A percentile compares a stretch with the other conserved stretches of the same genome.
Evolutionary conservation across 768 basidiomycete genomes (phyloP).

Genomic region (Strobilomyces confusus): DNA sequence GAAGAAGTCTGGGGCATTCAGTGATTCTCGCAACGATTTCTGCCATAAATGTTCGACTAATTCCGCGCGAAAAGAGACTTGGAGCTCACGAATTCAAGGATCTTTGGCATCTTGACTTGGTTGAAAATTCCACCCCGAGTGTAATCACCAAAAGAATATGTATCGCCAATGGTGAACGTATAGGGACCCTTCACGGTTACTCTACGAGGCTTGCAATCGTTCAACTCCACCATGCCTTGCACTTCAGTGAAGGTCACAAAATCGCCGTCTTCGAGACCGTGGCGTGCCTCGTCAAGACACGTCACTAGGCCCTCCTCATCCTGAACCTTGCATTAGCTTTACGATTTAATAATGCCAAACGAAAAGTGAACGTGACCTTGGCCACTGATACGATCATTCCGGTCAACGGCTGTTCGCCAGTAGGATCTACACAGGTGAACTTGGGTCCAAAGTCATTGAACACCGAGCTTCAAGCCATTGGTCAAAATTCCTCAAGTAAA

Average conservation of each 20-base stretch:
- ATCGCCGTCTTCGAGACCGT: slow-evolving; percentile 98
- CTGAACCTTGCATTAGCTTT: slow-evolving; percentile 35
- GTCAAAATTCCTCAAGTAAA: background rate
- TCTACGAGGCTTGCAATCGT: slow-evolving; percentile 88
- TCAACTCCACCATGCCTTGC: slow-evolving; percentile 90
- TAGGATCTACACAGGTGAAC: slow-evolving; percentile 95
- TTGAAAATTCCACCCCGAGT: slow-evolving; percentile 90
- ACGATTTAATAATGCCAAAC: background rate
- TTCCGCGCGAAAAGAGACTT: background rate
- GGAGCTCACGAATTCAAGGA: slow-evolving; percentile 81
- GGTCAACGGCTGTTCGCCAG: slow-evolving; percentile 88
- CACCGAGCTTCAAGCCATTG: slow-evolving; percentile 54
- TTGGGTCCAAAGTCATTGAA: slow-evolving; percentile 97
- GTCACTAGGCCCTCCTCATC: slow-evolving; percentile 90
- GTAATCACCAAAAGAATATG: slow-evolving; percentile 71
- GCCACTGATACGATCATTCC: slow-evolving; percentile 97
- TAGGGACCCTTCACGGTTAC: slow-evolving; percentile 94
- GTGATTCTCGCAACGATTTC: slow-evolving; percentile 91
- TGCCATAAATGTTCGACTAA: slow-evolving; percentile 30
- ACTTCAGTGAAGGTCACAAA: slow-evolving; percentile 96
- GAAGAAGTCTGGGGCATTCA: slow-evolving; percentile 79
- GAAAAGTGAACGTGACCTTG: slow-evolving; percentile 46
- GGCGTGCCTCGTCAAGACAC: slow-evolving; percentile 93
- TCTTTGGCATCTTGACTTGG: slow-evolving; percentile 99
- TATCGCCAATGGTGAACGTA: slow-evolving; percentile 95